A percentile compares a stretch with the other conserved stretches of the same genome.
Evolutionary conservation across 306 rosid genomes (phyloP).

Genomic region (Cucurbita moschata): DNA sequence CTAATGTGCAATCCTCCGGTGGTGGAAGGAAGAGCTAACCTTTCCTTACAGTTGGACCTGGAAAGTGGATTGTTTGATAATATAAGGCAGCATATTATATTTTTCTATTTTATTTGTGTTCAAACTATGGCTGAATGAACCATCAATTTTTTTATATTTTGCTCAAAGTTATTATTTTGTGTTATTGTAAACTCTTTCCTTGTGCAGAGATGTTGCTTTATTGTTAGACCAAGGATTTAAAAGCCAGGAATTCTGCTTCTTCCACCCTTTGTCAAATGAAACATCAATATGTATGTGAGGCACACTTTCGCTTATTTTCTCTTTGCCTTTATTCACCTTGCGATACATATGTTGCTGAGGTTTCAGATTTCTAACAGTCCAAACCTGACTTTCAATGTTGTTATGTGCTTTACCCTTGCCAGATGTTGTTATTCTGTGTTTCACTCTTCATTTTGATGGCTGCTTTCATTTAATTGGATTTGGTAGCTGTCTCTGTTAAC

Average conservation of each 20-base stretch:
- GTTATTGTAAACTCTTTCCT: conserved; percentile 5
- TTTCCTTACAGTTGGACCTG: not conserved
- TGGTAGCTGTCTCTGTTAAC: not conserved
- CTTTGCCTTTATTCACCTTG: not conserved
- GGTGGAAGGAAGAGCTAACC: not conserved
- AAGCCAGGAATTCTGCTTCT: conserved; percentile 55
- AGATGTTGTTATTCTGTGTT: not conserved
- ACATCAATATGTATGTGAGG: conserved; percentile 67
- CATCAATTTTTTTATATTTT: not conserved
- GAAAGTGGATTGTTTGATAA: not conserved
- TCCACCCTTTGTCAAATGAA: conserved; percentile 91
- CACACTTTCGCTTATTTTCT: not conserved
- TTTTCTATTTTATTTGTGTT: not conserved
- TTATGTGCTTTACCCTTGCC: not conserved
- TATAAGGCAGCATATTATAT: not conserved
- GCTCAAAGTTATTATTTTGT: not conserved
- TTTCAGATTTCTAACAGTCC: not conserved
- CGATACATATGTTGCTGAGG: not conserved
- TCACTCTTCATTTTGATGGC: not conserved
- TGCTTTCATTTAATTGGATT: not conserved
- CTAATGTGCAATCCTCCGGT: not conserved
- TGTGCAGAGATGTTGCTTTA: conserved; percentile 70
- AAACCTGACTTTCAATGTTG: not conserved
- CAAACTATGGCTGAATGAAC: not conserved
- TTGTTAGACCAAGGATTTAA: conserved; percentile 79